A percentile compares a stretch with the other conserved stretches of the same genome.
Conservation (phyloP, 345 rosid genomes). For the Gossypium turneri region DNA sequence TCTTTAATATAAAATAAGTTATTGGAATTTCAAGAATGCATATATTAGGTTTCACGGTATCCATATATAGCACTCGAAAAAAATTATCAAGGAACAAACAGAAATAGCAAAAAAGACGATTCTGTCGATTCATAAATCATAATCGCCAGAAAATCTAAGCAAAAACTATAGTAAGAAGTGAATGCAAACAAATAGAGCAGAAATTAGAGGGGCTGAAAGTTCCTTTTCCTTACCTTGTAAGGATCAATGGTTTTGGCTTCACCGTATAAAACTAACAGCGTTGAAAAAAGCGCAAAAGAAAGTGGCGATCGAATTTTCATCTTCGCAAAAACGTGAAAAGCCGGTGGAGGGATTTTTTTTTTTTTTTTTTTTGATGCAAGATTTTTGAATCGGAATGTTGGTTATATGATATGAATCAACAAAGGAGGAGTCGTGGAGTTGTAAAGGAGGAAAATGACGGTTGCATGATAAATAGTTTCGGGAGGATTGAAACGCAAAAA, state of each 20-base stretch:
- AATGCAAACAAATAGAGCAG: background rate
- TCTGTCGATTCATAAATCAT: background rate
- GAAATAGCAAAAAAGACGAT: background rate
- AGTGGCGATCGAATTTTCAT: constrained; percentile 30
- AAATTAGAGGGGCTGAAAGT: background rate
- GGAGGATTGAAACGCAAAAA: no score
- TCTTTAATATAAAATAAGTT: background rate
- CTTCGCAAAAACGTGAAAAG: constrained; percentile 16
- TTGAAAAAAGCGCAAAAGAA: constrained; percentile 25
- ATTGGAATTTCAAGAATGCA: background rate
- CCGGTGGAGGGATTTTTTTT: background rate
- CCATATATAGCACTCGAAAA: background rate
- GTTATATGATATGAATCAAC: no score
- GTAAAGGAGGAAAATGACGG: no score
- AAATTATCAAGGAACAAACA: background rate
- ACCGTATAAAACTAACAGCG: constrained; percentile 25
- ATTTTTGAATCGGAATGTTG: background rate
- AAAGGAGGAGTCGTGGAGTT: no score
- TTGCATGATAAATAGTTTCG: no score
- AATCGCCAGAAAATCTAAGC: background rate
- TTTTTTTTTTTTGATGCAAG: background rate
- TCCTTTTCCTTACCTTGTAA: constrained; percentile 49
- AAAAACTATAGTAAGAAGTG: background rate
- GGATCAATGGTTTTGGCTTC: constrained; percentile 62
- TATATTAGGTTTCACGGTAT: background rate